Base-by-base conservation (phyloP, 441 rosid species). In the Biscutella auriculata region DNA sequence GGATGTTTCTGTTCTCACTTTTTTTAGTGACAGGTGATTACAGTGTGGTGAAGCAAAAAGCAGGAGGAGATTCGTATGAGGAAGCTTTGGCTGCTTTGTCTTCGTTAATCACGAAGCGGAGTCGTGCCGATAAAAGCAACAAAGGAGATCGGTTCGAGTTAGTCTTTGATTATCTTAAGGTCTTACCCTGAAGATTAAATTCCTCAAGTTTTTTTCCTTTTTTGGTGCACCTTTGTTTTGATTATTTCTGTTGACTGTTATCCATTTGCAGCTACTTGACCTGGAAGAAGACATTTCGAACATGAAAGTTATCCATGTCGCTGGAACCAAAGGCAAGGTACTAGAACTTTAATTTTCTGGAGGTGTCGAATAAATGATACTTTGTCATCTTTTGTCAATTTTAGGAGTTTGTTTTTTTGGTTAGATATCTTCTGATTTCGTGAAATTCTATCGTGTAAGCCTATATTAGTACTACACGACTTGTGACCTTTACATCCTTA, bases 301-400 rank as follows among this genome's bases (percentile, higher is more conserved):
- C 62, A 73, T 93, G 93, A 93, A 89, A 72, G 69, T 93, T 44
- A 83, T 93, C 27, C 98, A 93, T 57, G 96, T 89, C 3, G 97
- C 99, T 36, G 99, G 99, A 26, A 93, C 97, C 33, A 93, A 93
- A 73, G 97, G 97, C 62, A 93, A 92, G 95, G 98, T 92, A 72
- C 36, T 41, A 7, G 13, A 1, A 16, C 19, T 57, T 53, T 37
- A 9, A 3, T 42, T 37, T 13, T 53, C 34, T 48, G 4, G 27
- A 5, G 1, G 2, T 28, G 36, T 39, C 44, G 13, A n/a, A 27
- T 49, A 32, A 27, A 13, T 39, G 57, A 46, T 49, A 65, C 57
- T 23, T 15, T 44, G 9, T 17, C 1, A 11, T 33, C 23, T 15
- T 14, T 41, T 16, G 26, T 17, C 21, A 35, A 16, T 16, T 12